Evolutionary conservation across 306 rosid species (phyloP).

Genomic region (Calophaca sinica): DNA sequence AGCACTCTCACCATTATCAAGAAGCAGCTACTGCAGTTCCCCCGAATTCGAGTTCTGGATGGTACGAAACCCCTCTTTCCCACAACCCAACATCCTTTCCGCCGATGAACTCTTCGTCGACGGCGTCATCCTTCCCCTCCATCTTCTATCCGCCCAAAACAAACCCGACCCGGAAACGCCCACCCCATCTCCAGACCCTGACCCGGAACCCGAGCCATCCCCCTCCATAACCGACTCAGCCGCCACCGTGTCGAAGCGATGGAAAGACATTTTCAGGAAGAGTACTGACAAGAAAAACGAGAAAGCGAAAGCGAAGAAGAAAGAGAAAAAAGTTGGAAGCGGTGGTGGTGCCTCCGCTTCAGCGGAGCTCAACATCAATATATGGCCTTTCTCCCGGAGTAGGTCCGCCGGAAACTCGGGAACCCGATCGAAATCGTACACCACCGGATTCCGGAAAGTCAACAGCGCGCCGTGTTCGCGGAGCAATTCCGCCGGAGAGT

Average conservation of each 20-base stretch:
- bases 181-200: background rate
- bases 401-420: slow-evolving; percentile 75
- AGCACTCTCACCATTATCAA: slow-evolving; percentile 34
- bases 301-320: slow-evolving; percentile 57
- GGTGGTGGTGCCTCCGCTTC: slow-evolving; percentile 51
- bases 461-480: slow-evolving; percentile 97
- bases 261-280: slow-evolving; percentile 80
- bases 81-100: slow-evolving; percentile 67
- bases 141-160: slow-evolving; percentile 43
- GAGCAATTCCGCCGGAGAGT: slow-evolving; percentile 88
- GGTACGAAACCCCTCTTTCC: slow-evolving; percentile 77
- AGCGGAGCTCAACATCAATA: slow-evolving; percentile 82
- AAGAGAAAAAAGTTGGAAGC: slow-evolving; percentile 57
- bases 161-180: slow-evolving; percentile 37
- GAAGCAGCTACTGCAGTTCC: slow-evolving; percentile 49
- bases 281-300: slow-evolving; percentile 39
- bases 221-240: slow-evolving; percentile 13
- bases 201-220: slow-evolving; percentile 42
- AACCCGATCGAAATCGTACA: slow-evolving; percentile 55
- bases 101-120: slow-evolving; percentile 85
- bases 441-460: slow-evolving; percentile 62
- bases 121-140: slow-evolving; percentile 84
- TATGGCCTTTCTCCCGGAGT: slow-evolving; percentile 93
- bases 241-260: slow-evolving; percentile 66
- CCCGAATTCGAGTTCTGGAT: slow-evolving; percentile 98